A percentile compares a stretch with the other conserved stretches of the same genome.
phyloP scores from a whole-genome alignment of 805 yeast genomes.

The Candida ascalaphidarum region DNA sequence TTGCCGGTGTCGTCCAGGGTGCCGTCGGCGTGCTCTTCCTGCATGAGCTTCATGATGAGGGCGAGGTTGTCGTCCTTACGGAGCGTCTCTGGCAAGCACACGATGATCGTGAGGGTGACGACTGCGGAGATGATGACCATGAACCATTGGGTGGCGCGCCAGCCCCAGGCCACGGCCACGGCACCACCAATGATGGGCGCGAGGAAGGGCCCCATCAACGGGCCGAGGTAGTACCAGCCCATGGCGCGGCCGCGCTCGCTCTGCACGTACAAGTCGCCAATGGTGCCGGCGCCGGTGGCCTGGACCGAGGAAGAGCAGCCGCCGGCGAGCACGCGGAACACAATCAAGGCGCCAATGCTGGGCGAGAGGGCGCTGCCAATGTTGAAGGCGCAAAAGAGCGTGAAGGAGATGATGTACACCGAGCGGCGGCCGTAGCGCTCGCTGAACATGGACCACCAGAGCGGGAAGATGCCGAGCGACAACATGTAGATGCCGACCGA shows the following conservation, averaged over 20 bases:
- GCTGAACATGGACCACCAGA: constrained; percentile 84
- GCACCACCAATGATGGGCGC: constrained; percentile 79
- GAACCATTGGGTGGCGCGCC: constrained; percentile 89
- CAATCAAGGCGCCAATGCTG: constrained; percentile 52
- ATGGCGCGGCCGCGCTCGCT: constrained; percentile 69
- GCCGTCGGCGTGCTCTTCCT: constrained; percentile 4
- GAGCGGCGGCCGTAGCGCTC: constrained; percentile 70
- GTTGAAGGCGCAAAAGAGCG: constrained; percentile 53
- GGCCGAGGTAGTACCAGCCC: constrained; percentile 76
- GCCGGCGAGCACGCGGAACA: constrained; percentile 70
- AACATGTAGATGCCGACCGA: constrained; percentile 74
- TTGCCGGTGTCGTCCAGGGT: constrained; percentile 1
- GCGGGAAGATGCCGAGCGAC: constrained; percentile 69
- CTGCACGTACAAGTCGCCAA: constrained; percentile 61
- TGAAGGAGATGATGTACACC: constrained; percentile 62
- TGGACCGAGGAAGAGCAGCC: constrained; percentile 73
- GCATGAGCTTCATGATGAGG: constrained; percentile 19
- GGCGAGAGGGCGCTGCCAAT: constrained; percentile 67
- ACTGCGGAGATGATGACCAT: constrained; percentile 59
- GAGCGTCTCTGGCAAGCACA: constrained; percentile 74
- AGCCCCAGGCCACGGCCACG: constrained; percentile 62
- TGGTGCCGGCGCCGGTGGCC: constrained; percentile 85
- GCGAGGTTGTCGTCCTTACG: constrained; percentile 53
- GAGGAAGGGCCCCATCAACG: constrained; percentile 70
- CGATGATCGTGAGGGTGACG: constrained; percentile 38